These are phyloP conservation scores for Vigna nakashimae DNA, from an alignment of 306 rosid species.

Conservation along the genomic window DNA sequence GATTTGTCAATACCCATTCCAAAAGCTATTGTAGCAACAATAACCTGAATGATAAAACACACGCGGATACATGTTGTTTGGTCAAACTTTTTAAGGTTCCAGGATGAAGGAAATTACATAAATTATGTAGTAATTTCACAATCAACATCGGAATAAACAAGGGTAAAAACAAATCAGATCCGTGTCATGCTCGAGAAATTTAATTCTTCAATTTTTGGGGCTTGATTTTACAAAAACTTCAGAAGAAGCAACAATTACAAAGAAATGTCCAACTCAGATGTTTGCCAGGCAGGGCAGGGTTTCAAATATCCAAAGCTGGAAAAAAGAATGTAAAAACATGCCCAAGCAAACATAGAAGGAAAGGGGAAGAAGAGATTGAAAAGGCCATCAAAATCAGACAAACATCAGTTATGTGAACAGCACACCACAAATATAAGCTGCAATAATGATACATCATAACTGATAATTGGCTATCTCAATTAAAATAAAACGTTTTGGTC, in stretches of 20 bases:
- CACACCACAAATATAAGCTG: not conserved
- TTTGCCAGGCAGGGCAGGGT: not conserved
- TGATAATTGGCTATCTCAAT: constrained; percentile 32
- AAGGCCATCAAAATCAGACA: constrained; percentile 15
- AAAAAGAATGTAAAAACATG: not conserved
- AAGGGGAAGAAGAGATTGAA: not conserved
- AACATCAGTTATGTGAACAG: constrained; percentile 24
- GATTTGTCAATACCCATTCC: constrained; percentile 98
- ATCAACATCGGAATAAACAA: not conserved
- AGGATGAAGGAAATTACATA: constrained; percentile 16
- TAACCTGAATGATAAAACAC: constrained; percentile 62
- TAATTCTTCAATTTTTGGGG: not conserved
- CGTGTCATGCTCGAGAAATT: constrained; percentile 1
- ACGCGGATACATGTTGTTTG: not conserved
- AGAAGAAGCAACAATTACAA: constrained; percentile 15
- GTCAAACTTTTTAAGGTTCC: constrained; percentile 18
- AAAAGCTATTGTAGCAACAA: constrained; percentile 96
- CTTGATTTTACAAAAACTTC: constrained; percentile 14
- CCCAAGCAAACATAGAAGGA: not conserved
- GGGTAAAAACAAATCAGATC: constrained; percentile 17
- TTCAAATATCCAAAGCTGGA: not conserved
- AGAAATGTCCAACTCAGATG: constrained; percentile 12
- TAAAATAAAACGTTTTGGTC: constrained; percentile 8
- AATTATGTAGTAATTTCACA: constrained; percentile 6
- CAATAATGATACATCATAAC: constrained; percentile 10